Conservation (phyloP, 495 filamentous ascomycete genomes). For the Penicillium canescens region DNA sequence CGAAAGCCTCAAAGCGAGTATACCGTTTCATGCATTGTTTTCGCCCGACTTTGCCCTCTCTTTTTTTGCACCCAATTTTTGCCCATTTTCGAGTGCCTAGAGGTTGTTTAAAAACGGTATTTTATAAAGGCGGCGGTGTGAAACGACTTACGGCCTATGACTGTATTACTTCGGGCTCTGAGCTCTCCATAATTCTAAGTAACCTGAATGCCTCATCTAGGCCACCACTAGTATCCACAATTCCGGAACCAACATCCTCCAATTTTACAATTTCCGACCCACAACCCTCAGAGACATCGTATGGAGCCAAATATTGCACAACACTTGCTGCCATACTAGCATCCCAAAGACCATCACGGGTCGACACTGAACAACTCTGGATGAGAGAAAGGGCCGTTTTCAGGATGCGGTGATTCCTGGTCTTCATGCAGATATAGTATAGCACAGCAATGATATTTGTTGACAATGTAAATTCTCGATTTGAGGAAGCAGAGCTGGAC, state of each 20-base stretch:
- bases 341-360: conserved; percentile 26
- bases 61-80: too few relatives aligned
- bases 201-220: conserved; percentile 2
- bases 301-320: not conserved
- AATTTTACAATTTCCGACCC: not conserved
- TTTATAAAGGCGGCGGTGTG: too few relatives aligned
- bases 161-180: too few relatives aligned
- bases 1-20: too few relatives aligned
- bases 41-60: too few relatives aligned
- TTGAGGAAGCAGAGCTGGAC: not conserved
- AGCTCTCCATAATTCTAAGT: not conserved
- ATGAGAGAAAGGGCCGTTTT: conserved; percentile 13
- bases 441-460: conserved; percentile 19
- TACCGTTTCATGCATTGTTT: too few relatives aligned
- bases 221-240: not conserved
- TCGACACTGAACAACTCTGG: conserved; percentile 3
- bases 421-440: conserved; percentile 24
- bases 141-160: too few relatives aligned
- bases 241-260: conserved; percentile 4
- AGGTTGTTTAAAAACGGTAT: too few relatives aligned
- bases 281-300: not conserved
- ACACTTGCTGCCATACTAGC: conserved; percentile 6
- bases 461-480: conserved; percentile 15
- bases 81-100: too few relatives aligned
- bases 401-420: conserved; percentile 1